Evolutionary conservation across 1,284 basidiomycete genomes (phyloP), one percentile per base, ranked within the genome.

Genomic region (Malassezia cuniculi): DNA sequence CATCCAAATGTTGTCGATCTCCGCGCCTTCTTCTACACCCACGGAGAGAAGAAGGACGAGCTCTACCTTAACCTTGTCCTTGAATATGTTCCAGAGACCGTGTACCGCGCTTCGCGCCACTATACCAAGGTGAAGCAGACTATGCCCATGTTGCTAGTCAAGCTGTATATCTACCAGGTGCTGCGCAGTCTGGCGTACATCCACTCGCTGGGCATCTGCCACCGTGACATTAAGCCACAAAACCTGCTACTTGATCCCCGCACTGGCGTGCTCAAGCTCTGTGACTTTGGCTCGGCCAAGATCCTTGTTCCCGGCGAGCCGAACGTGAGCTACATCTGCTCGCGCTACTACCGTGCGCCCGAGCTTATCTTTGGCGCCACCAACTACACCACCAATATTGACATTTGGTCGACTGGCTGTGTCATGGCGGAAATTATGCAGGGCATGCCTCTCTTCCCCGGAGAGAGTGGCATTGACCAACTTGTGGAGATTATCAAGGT

Each of bases 371-470:
- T 99, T 69, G 90, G 90, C 38, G 90, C 90, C 25, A 97, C 93
- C 47, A 99, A 99, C 75, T 99, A 99, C 75, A 94, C 89, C n/a
- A 97, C 90, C 57, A 94, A 94, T 70, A 99, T 99, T 64, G 87
- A 99, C 70, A 90, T 99, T 62, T 99, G 90, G 90, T 95, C 89
- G 52, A 95, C 93, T 31, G 90, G 90, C 27, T 99, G 90, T 72
- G 90, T 99, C 48, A 99, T 99, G 93, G 90, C 90, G 19, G 90
- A 99, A 74, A 71, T 99, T 66, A 97, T 99, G 90, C 75, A 97
- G 47, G 90, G 93, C 16, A 89, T 95, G 68, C 90, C 90, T 10
- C 76, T 99, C 42, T 99, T 99, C 78, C 90, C 90, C 3, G 90
- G 90, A 52, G 93, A 99, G 73, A 90, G 85, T 61, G 90, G 90